These are phyloP conservation scores for Bimuria novae-zelandiae DNA, from an alignment of 2,329 filamentous ascomycete species.

Conservation along the genomic window DNA sequence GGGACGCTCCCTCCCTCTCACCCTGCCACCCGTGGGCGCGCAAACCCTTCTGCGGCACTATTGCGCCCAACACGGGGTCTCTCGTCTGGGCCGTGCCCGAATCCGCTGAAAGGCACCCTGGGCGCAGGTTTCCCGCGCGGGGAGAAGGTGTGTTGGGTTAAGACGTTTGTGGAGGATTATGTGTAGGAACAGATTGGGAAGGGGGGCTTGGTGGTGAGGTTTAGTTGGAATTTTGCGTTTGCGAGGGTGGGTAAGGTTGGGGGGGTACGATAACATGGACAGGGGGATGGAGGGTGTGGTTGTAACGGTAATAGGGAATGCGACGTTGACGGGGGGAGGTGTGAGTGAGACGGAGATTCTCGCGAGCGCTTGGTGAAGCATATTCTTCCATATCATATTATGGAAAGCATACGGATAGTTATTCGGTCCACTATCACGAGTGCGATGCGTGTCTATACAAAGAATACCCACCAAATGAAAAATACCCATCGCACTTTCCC, in stretches of 20 bases:
- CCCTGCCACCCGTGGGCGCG: conserved; percentile 20
- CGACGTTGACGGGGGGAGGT: neutral
- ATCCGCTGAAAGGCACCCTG: conserved; percentile 11
- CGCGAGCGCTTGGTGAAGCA: no score
- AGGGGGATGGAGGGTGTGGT: neutral
- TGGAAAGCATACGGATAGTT: no score
- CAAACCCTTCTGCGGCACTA: conserved; percentile 24
- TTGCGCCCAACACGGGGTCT: conserved; percentile 21
- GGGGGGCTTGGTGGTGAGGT: conserved; percentile 20
- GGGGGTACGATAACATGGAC: neutral
- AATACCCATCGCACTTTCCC: no score
- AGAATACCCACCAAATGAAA: no score
- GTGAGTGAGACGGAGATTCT: neutral
- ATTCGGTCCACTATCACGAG: no score
- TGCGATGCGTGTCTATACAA: no score
- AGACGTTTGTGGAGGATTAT: conserved; percentile 25
- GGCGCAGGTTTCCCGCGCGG: conserved; percentile 16
- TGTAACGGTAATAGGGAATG: neutral
- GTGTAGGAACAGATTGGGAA: conserved; percentile 15
- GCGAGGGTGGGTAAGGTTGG: conserved; percentile 12
- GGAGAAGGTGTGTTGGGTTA: conserved; percentile 20
- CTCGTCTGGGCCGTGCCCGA: conserved; percentile 11
- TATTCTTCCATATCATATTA: no score
- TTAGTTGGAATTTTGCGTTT: conserved; percentile 22
- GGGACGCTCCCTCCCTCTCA: conserved; percentile 20